A percentile compares a stretch with the other conserved stretches of the same genome.
phyloP scores from a whole-genome alignment of 129 eudicot genomes.

The Calendula officinalis region DNA sequence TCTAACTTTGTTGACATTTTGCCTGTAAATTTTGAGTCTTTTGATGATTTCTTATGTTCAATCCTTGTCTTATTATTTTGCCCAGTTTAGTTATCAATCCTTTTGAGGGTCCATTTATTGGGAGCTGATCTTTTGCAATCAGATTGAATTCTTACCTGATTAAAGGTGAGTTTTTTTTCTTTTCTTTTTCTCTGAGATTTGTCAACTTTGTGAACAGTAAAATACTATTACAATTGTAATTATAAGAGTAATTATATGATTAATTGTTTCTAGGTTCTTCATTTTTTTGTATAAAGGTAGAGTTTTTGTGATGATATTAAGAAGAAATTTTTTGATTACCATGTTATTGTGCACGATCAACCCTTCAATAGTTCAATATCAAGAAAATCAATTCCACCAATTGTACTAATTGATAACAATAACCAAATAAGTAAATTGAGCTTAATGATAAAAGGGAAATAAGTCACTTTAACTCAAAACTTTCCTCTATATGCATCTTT shows the following conservation, averaged over 20 bases:
- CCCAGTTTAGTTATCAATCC: conserved; percentile 9
- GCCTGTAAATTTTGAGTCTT: conserved; percentile 8
- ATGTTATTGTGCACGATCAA: not conserved
- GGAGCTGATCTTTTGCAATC: conserved; percentile 1
- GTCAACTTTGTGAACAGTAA: not conserved
- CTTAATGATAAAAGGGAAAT: not conserved
- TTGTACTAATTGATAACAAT: not conserved
- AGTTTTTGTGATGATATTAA: conserved; percentile 9
- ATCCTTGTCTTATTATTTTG: conserved; percentile 5
- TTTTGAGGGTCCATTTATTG: conserved; percentile 2
- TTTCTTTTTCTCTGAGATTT: not conserved
- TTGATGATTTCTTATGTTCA: not conserved
- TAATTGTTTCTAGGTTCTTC: not conserved
- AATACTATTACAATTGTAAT: too few species aligned
- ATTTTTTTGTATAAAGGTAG: conserved; percentile 12
- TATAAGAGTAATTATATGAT: conserved; percentile 8
- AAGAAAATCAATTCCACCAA: too few species aligned
- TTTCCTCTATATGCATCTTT: not conserved
- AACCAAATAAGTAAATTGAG: not conserved
- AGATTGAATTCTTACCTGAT: not conserved
- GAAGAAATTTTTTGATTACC: not conserved
- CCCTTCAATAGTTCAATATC: not conserved
- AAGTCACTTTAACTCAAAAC: not conserved
- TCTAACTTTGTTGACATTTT: not conserved
- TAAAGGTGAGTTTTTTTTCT: conserved; percentile 17